Evolutionary conservation across 2,329 filamentous ascomycete species (phyloP).

Genomic region (Leptographium flavum): DNA sequence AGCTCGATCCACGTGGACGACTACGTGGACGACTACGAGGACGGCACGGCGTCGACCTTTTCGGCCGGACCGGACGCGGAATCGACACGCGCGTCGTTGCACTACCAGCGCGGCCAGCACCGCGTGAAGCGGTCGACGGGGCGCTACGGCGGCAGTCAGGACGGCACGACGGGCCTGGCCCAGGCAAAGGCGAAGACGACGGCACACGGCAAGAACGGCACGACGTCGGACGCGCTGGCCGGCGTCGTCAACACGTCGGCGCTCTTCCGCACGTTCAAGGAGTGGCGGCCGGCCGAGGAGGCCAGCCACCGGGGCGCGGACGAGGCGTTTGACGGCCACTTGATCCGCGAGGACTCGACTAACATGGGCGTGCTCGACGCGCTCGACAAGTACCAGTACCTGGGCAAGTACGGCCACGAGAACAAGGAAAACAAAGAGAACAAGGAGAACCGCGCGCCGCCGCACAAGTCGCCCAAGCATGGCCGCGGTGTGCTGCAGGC

Average conservation of each 20-base stretch:
- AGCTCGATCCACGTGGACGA: constrained; percentile 7
- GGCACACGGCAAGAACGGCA: background rate
- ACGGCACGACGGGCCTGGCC: background rate
- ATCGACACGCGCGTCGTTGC: constrained; percentile 10
- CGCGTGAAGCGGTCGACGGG: constrained; percentile 9
- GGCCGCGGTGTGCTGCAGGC: constrained; percentile 6
- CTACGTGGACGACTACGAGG: background rate
- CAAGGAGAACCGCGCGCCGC: constrained; percentile 8
- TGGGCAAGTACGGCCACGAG: background rate
- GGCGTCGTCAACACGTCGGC: constrained; percentile 12
- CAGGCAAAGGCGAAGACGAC: background rate
- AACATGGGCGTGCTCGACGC: constrained; percentile 9
- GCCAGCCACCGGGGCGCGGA: background rate
- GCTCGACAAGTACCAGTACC: background rate
- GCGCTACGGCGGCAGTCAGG: constrained; percentile 7
- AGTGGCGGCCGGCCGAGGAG: constrained; percentile 10
- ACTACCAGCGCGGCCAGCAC: constrained; percentile 8
- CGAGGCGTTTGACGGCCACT: background rate
- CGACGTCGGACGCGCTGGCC: constrained; percentile 6
- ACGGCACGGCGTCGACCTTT: constrained; percentile 6
- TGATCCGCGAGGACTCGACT: constrained; percentile 3
- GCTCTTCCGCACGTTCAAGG: constrained; percentile 11
- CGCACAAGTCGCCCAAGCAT: background rate
- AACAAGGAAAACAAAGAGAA: background rate
- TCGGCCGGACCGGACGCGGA: constrained; percentile 11